Base-by-base conservation (phyloP, 1,284 basidiomycete genomes). In the Quambalaria eucalypti region DNA sequence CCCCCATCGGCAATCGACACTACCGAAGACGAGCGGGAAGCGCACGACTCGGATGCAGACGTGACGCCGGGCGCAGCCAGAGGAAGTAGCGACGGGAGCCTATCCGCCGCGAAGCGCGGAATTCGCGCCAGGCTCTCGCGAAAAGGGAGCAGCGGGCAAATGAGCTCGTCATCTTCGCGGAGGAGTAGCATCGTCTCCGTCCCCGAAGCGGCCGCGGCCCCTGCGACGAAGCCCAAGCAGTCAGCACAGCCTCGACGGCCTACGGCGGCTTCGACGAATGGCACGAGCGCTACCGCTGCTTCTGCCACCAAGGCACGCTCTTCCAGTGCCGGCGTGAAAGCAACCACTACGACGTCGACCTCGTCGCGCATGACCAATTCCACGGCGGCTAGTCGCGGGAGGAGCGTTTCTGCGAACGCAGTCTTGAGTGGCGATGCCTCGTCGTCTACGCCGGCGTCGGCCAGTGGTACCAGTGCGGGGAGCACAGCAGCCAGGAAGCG, bases 351-450 rank as follows among this genome's bases (percentile, higher is more conserved):
- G n/a, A n/a, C n/a, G n/a, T n/a, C n/a, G n/a, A n/a, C n/a, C n/a
- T n/a, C n/a, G n/a, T n/a, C n/a, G n/a, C n/a, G n/a, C n/a, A n/a
- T n/a, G n/a, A n/a, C n/a, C n/a, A n/a, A n/a, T n/a, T n/a, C n/a
- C n/a, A n/a, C n/a, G n/a, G n/a, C n/a, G n/a, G n/a, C n/a, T 51
- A 16, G 55, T 30, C 28, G 29, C 47, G 12, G 54, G 54, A 36
- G 62, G 28, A 30, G 62, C 26, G 51, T 65, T 2, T 60, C 63
- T 19, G 63, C 63, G 21, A 39, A 39, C 10, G 36, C 36, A 39
- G 36, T 14, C 36, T 21, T 39, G 2, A 60, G 60, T 1, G 54
- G 54, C 21, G 57, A 54, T 23, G 54, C 54, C n/a, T 46, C 51
- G 6, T 14, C 31, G 50, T 51, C 28, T 40, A 56, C 56, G 8